phyloP scores from a whole-genome alignment of 148 eudicot genomes.

The Cornus florida region DNA sequence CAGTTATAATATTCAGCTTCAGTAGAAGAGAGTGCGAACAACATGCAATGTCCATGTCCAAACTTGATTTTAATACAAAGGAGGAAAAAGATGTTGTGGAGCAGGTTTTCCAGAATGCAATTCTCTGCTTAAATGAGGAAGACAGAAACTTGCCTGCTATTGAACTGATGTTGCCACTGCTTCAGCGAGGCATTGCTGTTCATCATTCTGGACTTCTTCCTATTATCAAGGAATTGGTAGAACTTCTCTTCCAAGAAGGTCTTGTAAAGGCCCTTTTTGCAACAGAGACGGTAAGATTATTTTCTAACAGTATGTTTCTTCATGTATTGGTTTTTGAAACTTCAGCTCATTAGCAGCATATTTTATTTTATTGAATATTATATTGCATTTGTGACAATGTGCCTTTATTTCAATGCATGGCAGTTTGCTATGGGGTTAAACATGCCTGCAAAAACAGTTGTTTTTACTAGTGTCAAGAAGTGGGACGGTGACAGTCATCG shows the following conservation, averaged over 20 bases:
- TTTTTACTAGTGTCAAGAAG: constrained; percentile 88
- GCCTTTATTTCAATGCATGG: constrained; percentile 15
- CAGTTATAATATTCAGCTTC: constrained; percentile 95
- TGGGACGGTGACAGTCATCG: constrained; percentile 99
- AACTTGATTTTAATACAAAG: constrained; percentile 85
- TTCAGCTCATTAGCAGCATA: not conserved
- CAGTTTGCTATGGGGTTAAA: constrained; percentile 99
- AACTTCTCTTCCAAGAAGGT: constrained; percentile 97
- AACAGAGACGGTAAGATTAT: constrained; percentile 79
- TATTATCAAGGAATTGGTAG: constrained; percentile 90
- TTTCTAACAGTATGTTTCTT: constrained; percentile 1
- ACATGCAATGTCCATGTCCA: constrained; percentile 98
- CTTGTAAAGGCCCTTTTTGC: constrained; percentile 98
- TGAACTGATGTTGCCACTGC: constrained; percentile 92
- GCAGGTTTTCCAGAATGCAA: constrained; percentile 79
- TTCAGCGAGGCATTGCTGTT: constrained; percentile 96
- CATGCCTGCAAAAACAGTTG: constrained; percentile 99
- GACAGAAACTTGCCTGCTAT: constrained; percentile 91
- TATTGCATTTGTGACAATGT: not conserved
- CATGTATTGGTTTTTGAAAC: not conserved
- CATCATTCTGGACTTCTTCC: constrained; percentile 99
- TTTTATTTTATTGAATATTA: not conserved
- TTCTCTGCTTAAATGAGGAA: constrained; percentile 88
- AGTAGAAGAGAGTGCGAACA: constrained; percentile 99
- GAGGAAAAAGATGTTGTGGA: constrained; percentile 92